Base-by-base conservation (phyloP, 441 rosid species). In the Syzygium syzygioides region DNA sequence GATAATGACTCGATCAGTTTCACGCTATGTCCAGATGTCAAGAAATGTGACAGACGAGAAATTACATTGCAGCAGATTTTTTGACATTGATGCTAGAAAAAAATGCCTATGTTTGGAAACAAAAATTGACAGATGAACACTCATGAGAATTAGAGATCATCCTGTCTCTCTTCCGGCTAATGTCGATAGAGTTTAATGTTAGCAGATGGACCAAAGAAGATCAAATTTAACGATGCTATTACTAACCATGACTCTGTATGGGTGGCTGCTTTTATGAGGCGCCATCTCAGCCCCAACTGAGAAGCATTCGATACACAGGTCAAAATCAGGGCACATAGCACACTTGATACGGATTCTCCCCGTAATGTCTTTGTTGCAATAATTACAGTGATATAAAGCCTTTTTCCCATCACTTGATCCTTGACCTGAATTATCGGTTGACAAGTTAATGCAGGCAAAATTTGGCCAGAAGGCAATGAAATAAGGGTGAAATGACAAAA, bases 291-390 rank as follows among this genome's bases (percentile, higher is more conserved):
- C 98, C 85, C 99, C 99, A 89, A 95, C 98, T 89, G 98, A 92
- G 94, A 96, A 97, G 92, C 99, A 98, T 93, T 98, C 99, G 26
- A 97, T 90, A 90, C 99, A 98, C 60, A 97, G 96, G 92, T 98
- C 99, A 87, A 98, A 98, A 93, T 97, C 98, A 57, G 99, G 96
- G 93, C 99, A 98, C 28, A 92, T 86, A 54, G 96, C 99, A 93
- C 99, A 98, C 87, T 98, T 98, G 87, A 98, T 96, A 80, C 98
- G 95, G 89, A 97, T 94, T 90, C 94, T 96, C 89, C 99, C 98
- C 0, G 97, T 95, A 88, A 98, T 93, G 89, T 97, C 99, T 93
- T 98, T 98, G 93, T 97, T 95, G 94, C 99, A 98, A 88, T 98
- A 98, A 91, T 98, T 97, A 88, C 99, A 98, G 93, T 97, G 98